Base-by-base conservation (phyloP, 257 asterid genomes). In the Przewalskia tangutica region DNA sequence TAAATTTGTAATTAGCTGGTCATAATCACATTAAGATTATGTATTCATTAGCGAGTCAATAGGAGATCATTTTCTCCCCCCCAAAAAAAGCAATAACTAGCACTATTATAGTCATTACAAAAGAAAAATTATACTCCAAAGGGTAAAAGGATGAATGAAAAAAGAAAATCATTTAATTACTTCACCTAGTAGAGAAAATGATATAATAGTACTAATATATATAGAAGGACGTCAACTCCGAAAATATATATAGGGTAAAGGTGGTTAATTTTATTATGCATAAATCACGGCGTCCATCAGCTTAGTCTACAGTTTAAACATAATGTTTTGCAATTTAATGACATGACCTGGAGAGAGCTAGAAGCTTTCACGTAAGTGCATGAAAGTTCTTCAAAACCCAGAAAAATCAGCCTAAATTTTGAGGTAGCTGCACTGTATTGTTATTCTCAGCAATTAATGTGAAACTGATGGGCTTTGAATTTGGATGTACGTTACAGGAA, bases 371-470 rank as follows among this genome's bases (percentile, higher is more conserved):
- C 59, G 59, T 20, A 46, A 12, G 32, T 27, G 32, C 32, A 17
- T 38, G 42, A 38, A 68, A 40, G 3, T 9, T 42, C 77, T 71
- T 71, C 40, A 44, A 71, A 48, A 1, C 18, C 40, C 42, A 46
- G 54, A 71, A 66, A 66, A 71, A 20, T 46, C 42, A 20, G 12
- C 20, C 18, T 46, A 46, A 46, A 46, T 10, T 65, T 65, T 13
- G 70, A 63, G 70, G 0, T 59, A 23, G 8, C 17, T 62, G 5
- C 17, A 40, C 34, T 38, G 34, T 18, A 20, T 46, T 71, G 42
- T 71, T 71, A 46, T 71, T 71, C 79, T 71, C 59, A 71, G 18
- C 59, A 71, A 71, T 71, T 71, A 71, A 71, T 71, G 10, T 11
- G 59, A 20, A 71, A 12, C 0, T 20, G 79, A 71, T 20, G 20